These are phyloP conservation scores for Hyaloscypha hepaticicola DNA, from an alignment of 495 filamentous ascomycete genomes.

Conservation along the genomic window DNA sequence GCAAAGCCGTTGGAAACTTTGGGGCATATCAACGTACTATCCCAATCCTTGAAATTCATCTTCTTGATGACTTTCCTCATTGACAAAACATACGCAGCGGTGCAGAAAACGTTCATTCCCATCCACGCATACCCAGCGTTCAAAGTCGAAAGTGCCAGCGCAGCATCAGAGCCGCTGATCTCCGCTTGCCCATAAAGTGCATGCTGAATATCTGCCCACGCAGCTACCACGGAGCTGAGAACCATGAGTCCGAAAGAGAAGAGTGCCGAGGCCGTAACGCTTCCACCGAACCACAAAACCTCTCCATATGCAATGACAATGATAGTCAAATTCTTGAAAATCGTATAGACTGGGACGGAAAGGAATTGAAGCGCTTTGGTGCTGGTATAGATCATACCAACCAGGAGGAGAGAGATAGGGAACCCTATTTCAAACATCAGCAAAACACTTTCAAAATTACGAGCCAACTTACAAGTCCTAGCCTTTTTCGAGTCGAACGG, in stretches of 20 bases:
- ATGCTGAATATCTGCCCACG: conserved; percentile 96
- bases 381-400: conserved; percentile 99
- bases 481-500: conserved; percentile 88
- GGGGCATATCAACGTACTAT: conserved; percentile 65
- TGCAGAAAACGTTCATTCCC: conserved; percentile 95
- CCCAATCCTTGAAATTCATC: conserved; percentile 99
- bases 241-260: conserved; percentile 99
- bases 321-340: conserved; percentile 99
- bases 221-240: conserved; percentile 87
- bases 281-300: conserved; percentile 98
- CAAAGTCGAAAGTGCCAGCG: conserved; percentile 77
- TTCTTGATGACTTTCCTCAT: conserved; percentile 99
- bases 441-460: background rate
- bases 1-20: conserved; percentile 11
- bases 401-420: conserved; percentile 91
- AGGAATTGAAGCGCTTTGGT: conserved; percentile 96
- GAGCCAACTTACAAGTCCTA: conserved; percentile 72
- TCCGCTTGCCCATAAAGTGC: conserved; percentile 60
- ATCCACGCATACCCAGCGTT: conserved; percentile 99
- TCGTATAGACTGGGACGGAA: conserved; percentile 97
- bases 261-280: conserved; percentile 80
- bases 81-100: conserved; percentile 80
- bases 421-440: conserved; percentile 68
- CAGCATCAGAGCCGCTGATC: conserved; percentile 54
- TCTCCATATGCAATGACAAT: conserved; percentile 99